Base-by-base conservation (phyloP, 108 stramenopile genomes). In the Mayamaea pseudoterrestris region DNA sequence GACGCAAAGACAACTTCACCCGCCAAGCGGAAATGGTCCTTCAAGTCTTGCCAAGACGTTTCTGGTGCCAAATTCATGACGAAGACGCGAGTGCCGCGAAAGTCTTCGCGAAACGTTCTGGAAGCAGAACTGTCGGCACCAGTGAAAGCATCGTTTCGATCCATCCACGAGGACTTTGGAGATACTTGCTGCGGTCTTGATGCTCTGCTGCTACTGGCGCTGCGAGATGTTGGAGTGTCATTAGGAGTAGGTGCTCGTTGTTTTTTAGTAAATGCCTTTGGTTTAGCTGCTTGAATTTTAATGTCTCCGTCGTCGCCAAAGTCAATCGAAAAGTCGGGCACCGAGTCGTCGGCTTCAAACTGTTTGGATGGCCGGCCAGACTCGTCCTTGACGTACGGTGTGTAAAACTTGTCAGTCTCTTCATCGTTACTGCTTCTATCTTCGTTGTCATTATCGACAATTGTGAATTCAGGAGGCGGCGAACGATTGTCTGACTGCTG, bases 1-100 rank as follows among this genome's bases (percentile, higher is more conserved):
- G 79, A 79, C n/a, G 87, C 80, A 63, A 77, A 84, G 3, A 80
- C 80, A 46, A 89, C 87, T 11, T 78, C 63, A 30, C 86, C 81
- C 7, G 74, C 77, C 7, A 58, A 25, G 21, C 61, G 52, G 41
- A 89, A 89, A 51, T 89, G 87, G 61, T 89, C 82, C 63, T 89
- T 85, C 58, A 87, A 58, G 47, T 79, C 79, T 67, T 89, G 67
- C 87, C 87, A 89, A 18, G 60, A 56, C 3, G 66, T 66, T 34
- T 78, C 58, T 7, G 47, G 34, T 23, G 87, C 82, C 37, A 89
- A 54, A 12, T 72, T 72, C 42, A 78, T 73, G 16, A 89, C 82
- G 65, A 89, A 89, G 7, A 89, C 87, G 46, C 87, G 54, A 17
- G 81, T 83, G 21, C 63, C 67, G 25, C 69, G 73, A 59, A 83